Evolutionary conservation across 768 basidiomycete species (phyloP), one percentile per base, ranked within the genome.

Genomic region (Lactarius sanguifluus): DNA sequence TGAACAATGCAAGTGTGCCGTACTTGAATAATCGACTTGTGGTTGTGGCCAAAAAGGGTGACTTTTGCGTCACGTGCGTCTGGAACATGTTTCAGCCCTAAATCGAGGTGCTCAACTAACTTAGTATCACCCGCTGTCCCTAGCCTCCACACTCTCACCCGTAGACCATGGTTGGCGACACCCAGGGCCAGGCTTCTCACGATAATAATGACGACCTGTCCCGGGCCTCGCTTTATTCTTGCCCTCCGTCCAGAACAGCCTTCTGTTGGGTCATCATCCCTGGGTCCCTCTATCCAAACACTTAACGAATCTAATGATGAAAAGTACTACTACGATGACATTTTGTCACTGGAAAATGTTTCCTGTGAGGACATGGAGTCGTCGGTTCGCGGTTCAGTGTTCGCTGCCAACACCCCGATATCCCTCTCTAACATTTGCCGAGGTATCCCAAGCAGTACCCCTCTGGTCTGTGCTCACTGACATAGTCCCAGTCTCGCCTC

Each of bases 381-480:
- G 30, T 32, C n/a, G 9, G 45, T 23, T 47, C 10, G 45, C 4
- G n/a, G n/a, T 23, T 47, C 45, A 12, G 45, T 47, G n/a, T 47
- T 47, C n/a, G 23, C n/a, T 47, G 10, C 45, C n/a, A 23, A 47
- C n/a, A 47, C 23, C 57, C 68, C 65, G 65, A 60, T 80, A 79
- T 85, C 83, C 74, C 79, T 82, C 67, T 76, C 81, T 70, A 79
- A 81, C 59, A 86, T 82, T 77, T 85, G 85, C 69, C 83, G 87
- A 20, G 77, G 82, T 40, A 87, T 84, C 15, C 84, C 88, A 61
- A 81, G 81, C 72, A 78, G 79, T 71, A 52, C 30, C 30, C 30
- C 30, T 32, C 30, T 4, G 30, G 30, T 32, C 30, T 32, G 2
- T 32, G 30, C 30, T 32, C 30, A 32, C 30, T 32, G 30, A 6